Evolutionary conservation across 2,329 filamentous ascomycete species (phyloP).

Genomic region (Penicillium hordei): DNA sequence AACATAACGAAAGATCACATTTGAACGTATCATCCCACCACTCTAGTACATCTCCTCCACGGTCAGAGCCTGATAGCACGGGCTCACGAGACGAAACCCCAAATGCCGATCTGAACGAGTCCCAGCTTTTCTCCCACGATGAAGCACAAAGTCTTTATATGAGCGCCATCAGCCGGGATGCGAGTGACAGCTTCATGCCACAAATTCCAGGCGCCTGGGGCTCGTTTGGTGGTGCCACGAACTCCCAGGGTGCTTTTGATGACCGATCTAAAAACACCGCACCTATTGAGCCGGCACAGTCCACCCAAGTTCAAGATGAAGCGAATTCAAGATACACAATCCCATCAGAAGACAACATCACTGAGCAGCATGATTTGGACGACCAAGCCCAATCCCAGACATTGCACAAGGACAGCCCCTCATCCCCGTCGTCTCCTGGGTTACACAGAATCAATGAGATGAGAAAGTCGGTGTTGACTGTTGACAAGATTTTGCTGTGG

Average conservation of each 20-base stretch:
- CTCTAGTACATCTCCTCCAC: conserved; percentile 17
- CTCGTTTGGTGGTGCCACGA: conserved; percentile 25
- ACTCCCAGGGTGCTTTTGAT: background rate
- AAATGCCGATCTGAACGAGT: conserved; percentile 46
- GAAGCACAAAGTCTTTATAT: conserved; percentile 55
- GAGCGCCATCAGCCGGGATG: conserved; percentile 55
- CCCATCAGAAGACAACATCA: conserved; percentile 17
- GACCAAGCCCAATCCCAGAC: conserved; percentile 12
- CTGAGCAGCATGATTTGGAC: conserved; percentile 10
- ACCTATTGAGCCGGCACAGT: conserved; percentile 1
- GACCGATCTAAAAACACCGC: background rate
- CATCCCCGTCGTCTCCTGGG: conserved; percentile 16
- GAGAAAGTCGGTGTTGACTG: conserved; percentile 36
- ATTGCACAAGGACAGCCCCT: conserved; percentile 17
- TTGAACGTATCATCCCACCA: conserved; percentile 5
- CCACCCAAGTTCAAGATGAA: conserved; percentile 16
- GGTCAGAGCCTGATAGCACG: conserved; percentile 27
- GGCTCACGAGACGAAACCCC: conserved; percentile 25
- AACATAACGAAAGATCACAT: conserved; percentile 2
- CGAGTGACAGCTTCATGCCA: conserved; percentile 29
- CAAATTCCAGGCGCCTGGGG: conserved; percentile 48
- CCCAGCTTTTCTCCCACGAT: conserved; percentile 49
- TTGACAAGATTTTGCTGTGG: conserved; percentile 40
- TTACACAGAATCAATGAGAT: conserved; percentile 30
- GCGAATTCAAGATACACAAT: conserved; percentile 33